A percentile compares a stretch with the other conserved stretches of the same genome.
phyloP scores from a whole-genome alignment of 768 basidiomycete genomes.

The Suillus plorans region DNA sequence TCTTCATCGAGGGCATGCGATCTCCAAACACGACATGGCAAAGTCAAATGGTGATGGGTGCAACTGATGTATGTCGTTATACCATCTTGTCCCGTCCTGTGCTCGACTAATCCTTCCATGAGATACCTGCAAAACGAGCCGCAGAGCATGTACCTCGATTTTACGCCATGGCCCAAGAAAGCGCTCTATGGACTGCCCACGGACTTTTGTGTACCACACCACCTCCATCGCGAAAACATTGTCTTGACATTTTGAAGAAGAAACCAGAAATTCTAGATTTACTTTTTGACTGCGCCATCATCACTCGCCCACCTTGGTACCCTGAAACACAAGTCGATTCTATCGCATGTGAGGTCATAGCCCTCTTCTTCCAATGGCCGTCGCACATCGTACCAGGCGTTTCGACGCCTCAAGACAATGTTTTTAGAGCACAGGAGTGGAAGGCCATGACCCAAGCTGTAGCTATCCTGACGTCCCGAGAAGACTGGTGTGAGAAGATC shows the following conservation, averaged over 20 bases:
- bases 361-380: conserved; percentile 24
- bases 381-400: conserved; percentile 23
- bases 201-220: conserved; percentile 16
- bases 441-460: conserved; percentile 21
- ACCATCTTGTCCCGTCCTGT: neutral
- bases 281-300: conserved; percentile 27
- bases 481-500: conserved; percentile 28
- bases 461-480: conserved; percentile 24
- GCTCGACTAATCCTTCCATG: neutral
- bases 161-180: conserved; percentile 27
- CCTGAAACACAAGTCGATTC: conserved; percentile 25
- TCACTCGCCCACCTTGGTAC: conserved; percentile 26
- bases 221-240: conserved; percentile 9
- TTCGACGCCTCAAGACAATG: conserved; percentile 11
- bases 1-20: conserved; percentile 18
- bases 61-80: neutral
- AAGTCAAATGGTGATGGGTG: conserved; percentile 8
- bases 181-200: conserved; percentile 11
- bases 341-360: conserved; percentile 23
- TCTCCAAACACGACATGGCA: conserved; percentile 13
- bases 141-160: conserved; percentile 23
- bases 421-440: conserved; percentile 21
- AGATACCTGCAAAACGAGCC: conserved; percentile 20
- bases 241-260: conserved; percentile 19
- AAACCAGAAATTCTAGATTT: conserved; percentile 19